Evolutionary conservation across 345 rosid genomes (phyloP).

Genomic region (Eucalyptus melliodora): DNA sequence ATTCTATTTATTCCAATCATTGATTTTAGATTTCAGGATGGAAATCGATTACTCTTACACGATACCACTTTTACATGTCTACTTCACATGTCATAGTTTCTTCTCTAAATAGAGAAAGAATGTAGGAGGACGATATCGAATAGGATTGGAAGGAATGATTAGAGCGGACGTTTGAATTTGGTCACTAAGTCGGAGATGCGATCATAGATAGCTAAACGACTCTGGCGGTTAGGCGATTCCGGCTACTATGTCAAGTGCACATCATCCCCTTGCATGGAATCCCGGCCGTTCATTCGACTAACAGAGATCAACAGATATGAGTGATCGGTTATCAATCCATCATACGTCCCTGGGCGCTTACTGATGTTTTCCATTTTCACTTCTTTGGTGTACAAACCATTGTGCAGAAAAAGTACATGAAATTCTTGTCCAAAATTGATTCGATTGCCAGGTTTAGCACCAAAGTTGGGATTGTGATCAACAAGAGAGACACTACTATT

Average conservation of each 20-base stretch:
- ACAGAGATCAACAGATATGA: neutral
- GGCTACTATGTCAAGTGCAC: neutral
- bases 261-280: neutral
- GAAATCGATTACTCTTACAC: no score
- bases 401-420: neutral
- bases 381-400: neutral
- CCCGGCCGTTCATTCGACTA: neutral
- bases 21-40: no score
- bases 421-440: neutral
- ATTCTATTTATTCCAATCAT: fast-evolving
- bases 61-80: neutral
- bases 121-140: neutral
- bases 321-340: neutral
- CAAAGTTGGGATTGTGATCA: neutral
- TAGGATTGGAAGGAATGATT: neutral
- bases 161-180: neutral
- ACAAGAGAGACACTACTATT: neutral
- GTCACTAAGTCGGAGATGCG: neutral
- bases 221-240: neutral
- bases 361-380: neutral
- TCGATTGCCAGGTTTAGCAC: neutral
- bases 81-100: neutral
- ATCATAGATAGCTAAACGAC: neutral
- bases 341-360: neutral
- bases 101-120: neutral